Percentiles rank a stretch among this genome's conserved stretches.
phyloP scores from a whole-genome alignment of 2,329 filamentous ascomycete species.

The Triangularia verruculosa region DNA sequence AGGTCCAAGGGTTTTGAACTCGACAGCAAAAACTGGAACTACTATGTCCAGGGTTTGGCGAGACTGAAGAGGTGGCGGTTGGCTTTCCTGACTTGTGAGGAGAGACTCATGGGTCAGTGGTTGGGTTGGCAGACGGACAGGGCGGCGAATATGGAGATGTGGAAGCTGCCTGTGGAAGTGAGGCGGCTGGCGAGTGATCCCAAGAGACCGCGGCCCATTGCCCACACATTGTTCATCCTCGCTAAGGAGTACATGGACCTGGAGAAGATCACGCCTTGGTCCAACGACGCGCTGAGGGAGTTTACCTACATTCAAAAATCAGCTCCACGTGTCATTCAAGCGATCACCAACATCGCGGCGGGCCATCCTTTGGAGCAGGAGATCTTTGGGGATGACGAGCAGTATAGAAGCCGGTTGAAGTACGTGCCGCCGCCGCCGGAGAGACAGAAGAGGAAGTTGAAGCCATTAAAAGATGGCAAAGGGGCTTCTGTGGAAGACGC shows the following conservation, averaged over 20 bases:
- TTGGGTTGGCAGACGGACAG: slow-evolving; percentile 61
- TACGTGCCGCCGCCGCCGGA: not conserved
- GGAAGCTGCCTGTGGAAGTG: slow-evolving; percentile 37
- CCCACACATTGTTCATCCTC: slow-evolving; percentile 48
- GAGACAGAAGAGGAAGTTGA: not conserved
- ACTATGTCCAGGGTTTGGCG: slow-evolving; percentile 66
- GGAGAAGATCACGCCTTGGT: slow-evolving; percentile 49
- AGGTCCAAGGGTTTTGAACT: slow-evolving; percentile 67
- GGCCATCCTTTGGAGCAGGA: slow-evolving; percentile 19
- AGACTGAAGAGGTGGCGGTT: slow-evolving; percentile 55
- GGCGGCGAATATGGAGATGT: slow-evolving; percentile 26
- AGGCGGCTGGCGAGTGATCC: slow-evolving; percentile 39
- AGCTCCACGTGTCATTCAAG: slow-evolving; percentile 39
- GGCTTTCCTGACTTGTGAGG: slow-evolving; percentile 74
- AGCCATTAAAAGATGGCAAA: not conserved
- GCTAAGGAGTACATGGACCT: slow-evolving; percentile 50
- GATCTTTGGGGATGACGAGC: slow-evolving; percentile 16
- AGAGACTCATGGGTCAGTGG: slow-evolving; percentile 74
- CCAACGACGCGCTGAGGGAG: slow-evolving; percentile 41
- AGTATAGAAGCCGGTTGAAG: not conserved
- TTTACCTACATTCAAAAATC: slow-evolving; percentile 38
- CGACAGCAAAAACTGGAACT: slow-evolving; percentile 78
- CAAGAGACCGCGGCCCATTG: slow-evolving; percentile 39
- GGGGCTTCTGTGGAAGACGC: not conserved
- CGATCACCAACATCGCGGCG: slow-evolving; percentile 20